Evolutionary conservation across 2,329 filamentous ascomycete genomes (phyloP).

Genomic region (Sarocladium kiliense): DNA sequence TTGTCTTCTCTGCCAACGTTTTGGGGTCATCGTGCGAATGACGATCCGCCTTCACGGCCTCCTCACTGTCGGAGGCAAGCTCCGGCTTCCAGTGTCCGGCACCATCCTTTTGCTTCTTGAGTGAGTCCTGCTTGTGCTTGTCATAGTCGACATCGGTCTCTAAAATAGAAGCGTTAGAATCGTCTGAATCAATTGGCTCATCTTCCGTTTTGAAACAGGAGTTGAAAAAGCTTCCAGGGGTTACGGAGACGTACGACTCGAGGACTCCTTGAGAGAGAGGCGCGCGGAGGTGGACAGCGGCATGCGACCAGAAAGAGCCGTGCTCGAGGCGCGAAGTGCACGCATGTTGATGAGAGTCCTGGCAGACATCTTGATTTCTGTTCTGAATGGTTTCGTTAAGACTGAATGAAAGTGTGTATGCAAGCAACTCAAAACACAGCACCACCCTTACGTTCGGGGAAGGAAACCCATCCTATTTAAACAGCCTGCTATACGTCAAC

Average conservation of each 20-base stretch:
- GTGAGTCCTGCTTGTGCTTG: slow-evolving; percentile 55
- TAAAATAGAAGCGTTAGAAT: slow-evolving; percentile 12
- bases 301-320: slow-evolving; percentile 19
- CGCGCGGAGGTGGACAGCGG: slow-evolving; percentile 22
- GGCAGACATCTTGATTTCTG: slow-evolving; percentile 25
- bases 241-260: slow-evolving; percentile 22
- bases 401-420: background rate
- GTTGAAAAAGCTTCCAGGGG: too few species aligned
- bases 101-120: slow-evolving; percentile 64
- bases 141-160: slow-evolving; percentile 39
- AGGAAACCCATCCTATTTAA: background rate
- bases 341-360: slow-evolving; percentile 20
- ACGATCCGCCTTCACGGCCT: slow-evolving; percentile 66
- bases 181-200: background rate
- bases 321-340: slow-evolving; percentile 19
- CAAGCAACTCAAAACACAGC: background rate
- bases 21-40: slow-evolving; percentile 33
- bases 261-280: slow-evolving; percentile 32
- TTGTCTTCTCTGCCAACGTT: slow-evolving; percentile 55
- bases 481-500: background rate
- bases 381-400: background rate
- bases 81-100: slow-evolving; percentile 72
- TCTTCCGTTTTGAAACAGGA: too few species aligned
- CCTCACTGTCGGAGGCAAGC: slow-evolving; percentile 74
- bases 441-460: background rate